Evolutionary conservation across 2,329 filamentous ascomycete genomes (phyloP), one percentile per base, ranked within the genome.

Genomic region (Amesomyces nigricolor): DNA sequence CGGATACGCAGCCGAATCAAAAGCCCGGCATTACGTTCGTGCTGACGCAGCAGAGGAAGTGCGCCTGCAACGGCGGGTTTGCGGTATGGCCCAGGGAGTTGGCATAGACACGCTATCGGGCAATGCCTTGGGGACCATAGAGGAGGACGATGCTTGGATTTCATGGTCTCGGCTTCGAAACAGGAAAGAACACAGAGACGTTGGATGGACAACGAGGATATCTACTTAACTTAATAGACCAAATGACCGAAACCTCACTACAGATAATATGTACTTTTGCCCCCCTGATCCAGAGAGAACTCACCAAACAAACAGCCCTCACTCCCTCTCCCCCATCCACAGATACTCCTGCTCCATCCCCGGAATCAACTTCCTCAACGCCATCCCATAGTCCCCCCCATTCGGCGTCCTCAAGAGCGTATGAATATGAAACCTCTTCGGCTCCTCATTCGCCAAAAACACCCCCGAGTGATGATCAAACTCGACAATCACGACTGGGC

Each of bases 381-480:
- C 78, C 70, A 76, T 79, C 0, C 88, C 88, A 66, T 91, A 91
- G 66, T 92, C 88, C 0, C 88, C 88, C 0, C 73, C 82, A 67
- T 92, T 91, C 0, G 88, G 88, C 32, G 81, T 85, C 37, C 88
- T 71, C 59, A 89, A 70, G 51, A 89, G 71, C 0, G 88, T 91
- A 67, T 92, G 88, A 19, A 89, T 87, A 63, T 92, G 88, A 63
- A 89, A 92, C 69, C 87, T 88, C 32, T 83, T 83, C 0, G 88
- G 88, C 68, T 88, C 80, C 48, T 75, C 75, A 65, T 91, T 92
- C 1, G 78, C 83, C 64, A 92, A 68, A 62, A 91, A 91, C 0
- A 91, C 88, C 0, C 88, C 87, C 0, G 83, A 88, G 68, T 91
- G 88, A 65, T 90, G 86, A 63, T 91, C 88, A 63, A 92, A 88